Percentiles rank a stretch among this genome's conserved stretches.
These are phyloP conservation scores for Botrytis paeoniae DNA, from an alignment of 2,329 filamentous ascomycete genomes.

Conservation along the genomic window DNA sequence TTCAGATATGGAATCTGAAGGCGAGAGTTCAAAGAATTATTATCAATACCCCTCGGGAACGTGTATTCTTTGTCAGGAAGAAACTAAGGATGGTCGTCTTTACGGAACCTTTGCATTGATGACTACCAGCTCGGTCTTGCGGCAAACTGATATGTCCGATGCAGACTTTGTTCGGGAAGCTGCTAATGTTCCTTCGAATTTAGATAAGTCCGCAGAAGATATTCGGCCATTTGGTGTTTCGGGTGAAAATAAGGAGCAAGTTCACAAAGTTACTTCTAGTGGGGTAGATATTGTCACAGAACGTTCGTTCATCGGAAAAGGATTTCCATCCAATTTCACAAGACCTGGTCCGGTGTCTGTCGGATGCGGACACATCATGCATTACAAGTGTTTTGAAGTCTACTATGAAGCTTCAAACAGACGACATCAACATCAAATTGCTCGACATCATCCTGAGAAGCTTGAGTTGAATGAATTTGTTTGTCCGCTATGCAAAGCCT, in stretches of 20 bases:
- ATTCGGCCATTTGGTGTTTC: constrained; percentile 89
- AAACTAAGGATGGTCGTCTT: constrained; percentile 81
- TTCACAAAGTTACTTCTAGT: constrained; percentile 71
- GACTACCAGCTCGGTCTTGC: constrained; percentile 78
- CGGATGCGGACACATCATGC: constrained; percentile 98
- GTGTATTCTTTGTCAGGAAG: constrained; percentile 95
- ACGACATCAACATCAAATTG: constrained; percentile 88
- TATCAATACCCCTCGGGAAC: constrained; percentile 93
- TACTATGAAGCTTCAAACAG: constrained; percentile 82
- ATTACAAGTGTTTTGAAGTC: constrained; percentile 90
- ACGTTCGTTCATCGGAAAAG: constrained; percentile 81
- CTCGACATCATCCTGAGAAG: constrained; percentile 86
- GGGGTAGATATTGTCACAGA: constrained; percentile 71
- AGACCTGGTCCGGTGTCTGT: constrained; percentile 77
- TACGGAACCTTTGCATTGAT: constrained; percentile 94
- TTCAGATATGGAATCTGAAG: constrained; percentile 56
- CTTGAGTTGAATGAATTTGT: constrained; percentile 82
- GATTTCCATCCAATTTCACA: constrained; percentile 69
- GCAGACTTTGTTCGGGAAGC: constrained; percentile 82
- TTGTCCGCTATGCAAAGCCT: constrained; percentile 92
- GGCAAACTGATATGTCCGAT: constrained; percentile 81
- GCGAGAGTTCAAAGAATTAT: constrained; percentile 65
- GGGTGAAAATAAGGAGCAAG: constrained; percentile 74
- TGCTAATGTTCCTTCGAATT: constrained; percentile 69
- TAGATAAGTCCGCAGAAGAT: constrained; percentile 80